A percentile compares a stretch with the other conserved stretches of the same genome.
Evolutionary conservation across 202 grass and related monocot species (phyloP).

Genomic region (Brachypodium distachyon): DNA sequence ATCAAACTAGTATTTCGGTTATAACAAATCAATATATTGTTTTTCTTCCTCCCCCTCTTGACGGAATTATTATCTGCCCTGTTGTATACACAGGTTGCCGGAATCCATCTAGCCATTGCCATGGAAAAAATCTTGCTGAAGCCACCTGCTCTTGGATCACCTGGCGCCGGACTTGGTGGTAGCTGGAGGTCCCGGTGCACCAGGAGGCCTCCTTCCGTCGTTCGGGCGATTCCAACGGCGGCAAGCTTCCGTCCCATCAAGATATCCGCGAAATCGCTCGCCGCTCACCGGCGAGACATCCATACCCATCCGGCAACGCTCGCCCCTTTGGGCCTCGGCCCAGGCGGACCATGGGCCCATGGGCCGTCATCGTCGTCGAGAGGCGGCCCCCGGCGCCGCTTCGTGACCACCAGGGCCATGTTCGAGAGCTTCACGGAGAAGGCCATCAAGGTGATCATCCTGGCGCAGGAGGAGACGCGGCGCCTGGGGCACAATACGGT

Average conservation of each 20-base stretch:
- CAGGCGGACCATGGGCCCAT: not conserved
- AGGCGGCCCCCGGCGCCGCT: not conserved
- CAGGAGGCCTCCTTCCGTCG: not conserved
- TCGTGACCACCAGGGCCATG: not conserved
- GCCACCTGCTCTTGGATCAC: not conserved
- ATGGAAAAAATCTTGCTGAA: not conserved
- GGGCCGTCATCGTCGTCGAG: not conserved
- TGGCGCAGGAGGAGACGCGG: conserved; percentile 58
- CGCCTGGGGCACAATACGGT: conserved; percentile 34
- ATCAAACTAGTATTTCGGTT: no score
- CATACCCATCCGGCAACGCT: not conserved
- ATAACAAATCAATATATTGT: not conserved
- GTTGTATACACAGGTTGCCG: not conserved
- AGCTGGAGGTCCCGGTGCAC: not conserved
- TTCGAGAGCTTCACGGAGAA: conserved; percentile 40
- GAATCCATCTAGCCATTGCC: not conserved
- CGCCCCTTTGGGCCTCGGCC: no score
- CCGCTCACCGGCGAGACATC: not conserved
- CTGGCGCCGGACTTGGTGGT: not conserved
- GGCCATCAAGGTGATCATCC: conserved; percentile 43
- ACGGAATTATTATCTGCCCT: not conserved
- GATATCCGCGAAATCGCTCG: not conserved
- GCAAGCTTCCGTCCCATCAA: not conserved
- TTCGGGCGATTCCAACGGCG: not conserved
- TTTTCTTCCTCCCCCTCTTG: not conserved